A percentile compares a stretch with the other conserved stretches of the same genome.
Evolutionary conservation across 257 asterid genomes (phyloP).

Genomic region (Solanum ossicruentum): DNA sequence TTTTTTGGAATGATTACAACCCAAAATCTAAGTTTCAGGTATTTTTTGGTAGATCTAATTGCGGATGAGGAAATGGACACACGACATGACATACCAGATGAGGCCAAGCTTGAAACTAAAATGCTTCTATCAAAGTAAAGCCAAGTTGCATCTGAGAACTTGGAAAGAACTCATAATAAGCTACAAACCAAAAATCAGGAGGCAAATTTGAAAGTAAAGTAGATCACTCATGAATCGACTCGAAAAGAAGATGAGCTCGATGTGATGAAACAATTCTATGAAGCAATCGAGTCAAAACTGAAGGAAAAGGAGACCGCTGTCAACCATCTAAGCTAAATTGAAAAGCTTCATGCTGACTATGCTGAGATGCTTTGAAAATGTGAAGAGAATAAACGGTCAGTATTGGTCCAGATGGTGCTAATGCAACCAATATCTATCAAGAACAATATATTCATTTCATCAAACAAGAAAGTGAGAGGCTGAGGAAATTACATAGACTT

Average conservation of each 20-base stretch:
- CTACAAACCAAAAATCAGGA: constrained; percentile 43
- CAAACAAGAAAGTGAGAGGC: not conserved
- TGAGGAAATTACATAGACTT: not conserved
- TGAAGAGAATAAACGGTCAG: constrained; percentile 13
- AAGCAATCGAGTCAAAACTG: constrained; percentile 36
- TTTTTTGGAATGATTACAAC: not conserved
- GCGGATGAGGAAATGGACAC: constrained; percentile 30
- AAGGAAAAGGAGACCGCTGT: not conserved
- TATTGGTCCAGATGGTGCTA: constrained; percentile 10
- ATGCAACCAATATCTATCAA: not conserved
- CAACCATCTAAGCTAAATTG: not conserved
- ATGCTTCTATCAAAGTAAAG: constrained; percentile 34
- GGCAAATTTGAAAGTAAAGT: constrained; percentile 37
- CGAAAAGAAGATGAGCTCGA: constrained; percentile 25
- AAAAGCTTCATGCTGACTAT: not conserved
- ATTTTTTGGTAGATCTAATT: not conserved
- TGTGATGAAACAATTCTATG: constrained; percentile 14
- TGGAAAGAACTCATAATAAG: constrained; percentile 44
- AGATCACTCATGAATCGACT: constrained; percentile 13
- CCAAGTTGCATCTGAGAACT: constrained; percentile 36
- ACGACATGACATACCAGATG: constrained; percentile 50
- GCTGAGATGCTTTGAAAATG: not conserved
- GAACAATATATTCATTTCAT: not conserved
- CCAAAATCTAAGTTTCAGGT: not conserved
- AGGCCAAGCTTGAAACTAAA: constrained; percentile 45